Conservation (phyloP, 352 stramenopile species). For the Phytophthora colocasiae region DNA sequence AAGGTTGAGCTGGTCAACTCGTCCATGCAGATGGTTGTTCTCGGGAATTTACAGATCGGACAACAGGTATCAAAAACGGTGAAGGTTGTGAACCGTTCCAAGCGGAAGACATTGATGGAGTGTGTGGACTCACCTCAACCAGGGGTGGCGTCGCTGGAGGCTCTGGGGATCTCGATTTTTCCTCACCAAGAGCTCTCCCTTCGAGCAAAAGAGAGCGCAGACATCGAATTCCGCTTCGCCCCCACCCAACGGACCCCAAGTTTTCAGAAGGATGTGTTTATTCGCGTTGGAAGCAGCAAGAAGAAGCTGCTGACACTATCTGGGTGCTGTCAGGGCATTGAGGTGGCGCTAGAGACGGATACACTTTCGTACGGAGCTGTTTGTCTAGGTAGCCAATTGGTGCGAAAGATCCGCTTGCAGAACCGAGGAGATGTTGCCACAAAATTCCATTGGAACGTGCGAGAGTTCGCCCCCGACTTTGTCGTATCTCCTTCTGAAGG, state of each 20-base stretch:
- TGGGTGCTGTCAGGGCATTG: conserved; percentile 91
- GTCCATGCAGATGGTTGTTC: conserved; percentile 81
- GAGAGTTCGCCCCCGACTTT: conserved; percentile 86
- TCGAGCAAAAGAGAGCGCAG: conserved; percentile 75
- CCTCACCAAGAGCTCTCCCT: conserved; percentile 72
- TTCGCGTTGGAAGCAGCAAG: conserved; percentile 69
- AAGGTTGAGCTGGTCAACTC: conserved; percentile 91
- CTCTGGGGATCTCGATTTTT: conserved; percentile 68
- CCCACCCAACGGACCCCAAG: conserved; percentile 66
- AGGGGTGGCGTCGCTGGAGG: conserved; percentile 42
- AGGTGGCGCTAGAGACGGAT: conserved; percentile 91
- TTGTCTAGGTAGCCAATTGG: conserved; percentile 86
- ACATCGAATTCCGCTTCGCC: conserved; percentile 80
- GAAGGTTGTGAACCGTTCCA: conserved; percentile 88
- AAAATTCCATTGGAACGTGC: conserved; percentile 89
- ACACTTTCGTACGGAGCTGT: conserved; percentile 91
- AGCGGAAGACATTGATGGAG: conserved; percentile 73
- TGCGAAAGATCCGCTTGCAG: conserved; percentile 87
- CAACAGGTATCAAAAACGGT: conserved; percentile 75
- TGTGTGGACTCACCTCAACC: conserved; percentile 45
- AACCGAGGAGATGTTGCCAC: conserved; percentile 91
- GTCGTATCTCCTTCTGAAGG: conserved; percentile 81
- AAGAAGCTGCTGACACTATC: conserved; percentile 84
- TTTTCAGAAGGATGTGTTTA: conserved; percentile 73
- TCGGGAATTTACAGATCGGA: conserved; percentile 87